Percentiles rank a stretch among this genome's conserved stretches.
Evolutionary conservation across 768 basidiomycete genomes (phyloP).

Genomic region (Roridomyces roridus): DNA sequence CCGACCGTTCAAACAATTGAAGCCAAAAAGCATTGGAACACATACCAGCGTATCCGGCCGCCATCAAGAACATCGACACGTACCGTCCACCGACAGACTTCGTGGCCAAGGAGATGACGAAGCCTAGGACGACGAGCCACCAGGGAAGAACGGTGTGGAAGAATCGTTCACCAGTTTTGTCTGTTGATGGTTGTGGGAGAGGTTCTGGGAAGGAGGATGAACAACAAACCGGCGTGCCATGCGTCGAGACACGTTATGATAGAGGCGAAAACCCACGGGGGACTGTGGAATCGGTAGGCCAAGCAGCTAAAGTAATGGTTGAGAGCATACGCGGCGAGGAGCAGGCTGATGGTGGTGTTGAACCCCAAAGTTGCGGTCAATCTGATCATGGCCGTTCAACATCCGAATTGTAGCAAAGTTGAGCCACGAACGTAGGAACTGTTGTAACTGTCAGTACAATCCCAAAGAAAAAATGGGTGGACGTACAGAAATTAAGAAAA

Average conservation of each 20-base stretch:
- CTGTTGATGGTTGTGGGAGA: constrained; percentile 30
- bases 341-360: constrained; percentile 58
- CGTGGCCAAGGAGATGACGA: constrained; percentile 63
- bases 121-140: constrained; percentile 66
- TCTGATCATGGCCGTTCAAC: too few relatives aligned
- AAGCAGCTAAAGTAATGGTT: background rate
- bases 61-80: constrained; percentile 68
- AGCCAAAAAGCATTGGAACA: too few relatives aligned
- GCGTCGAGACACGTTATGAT: constrained; percentile 57
- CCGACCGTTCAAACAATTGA: background rate
- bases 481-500: constrained; percentile 60
- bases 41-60: constrained; percentile 52
- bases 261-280: constrained; percentile 64
- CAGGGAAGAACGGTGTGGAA: constrained; percentile 62
- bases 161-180: constrained; percentile 66
- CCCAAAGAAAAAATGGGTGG: too few relatives aligned
- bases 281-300: constrained; percentile 39
- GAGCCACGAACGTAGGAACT: constrained; percentile 40
- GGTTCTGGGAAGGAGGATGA: background rate
- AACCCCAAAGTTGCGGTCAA: too few relatives aligned
- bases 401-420: constrained; percentile 62
- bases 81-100: constrained; percentile 58
- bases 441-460: too few relatives aligned
- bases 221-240: constrained; percentile 49
- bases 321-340: constrained; percentile 59